These are phyloP conservation scores for Schizopora paradoxa DNA, from an alignment of 1,284 basidiomycete genomes.

Conservation along the genomic window DNA sequence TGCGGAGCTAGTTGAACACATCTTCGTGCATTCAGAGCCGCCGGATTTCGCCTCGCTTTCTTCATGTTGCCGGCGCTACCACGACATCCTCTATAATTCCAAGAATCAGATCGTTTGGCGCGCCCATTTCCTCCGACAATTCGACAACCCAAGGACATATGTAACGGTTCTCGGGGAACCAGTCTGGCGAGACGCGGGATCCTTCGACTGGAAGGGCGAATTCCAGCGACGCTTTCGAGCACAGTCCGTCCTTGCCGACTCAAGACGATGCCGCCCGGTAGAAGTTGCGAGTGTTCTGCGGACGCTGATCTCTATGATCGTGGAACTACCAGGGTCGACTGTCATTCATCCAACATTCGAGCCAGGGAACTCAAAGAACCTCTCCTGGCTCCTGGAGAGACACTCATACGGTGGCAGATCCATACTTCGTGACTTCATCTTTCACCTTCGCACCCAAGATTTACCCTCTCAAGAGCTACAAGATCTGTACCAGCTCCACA, in stretches of 20 bases:
- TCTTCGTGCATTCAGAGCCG: too few species aligned
- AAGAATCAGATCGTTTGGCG: constrained; percentile 52
- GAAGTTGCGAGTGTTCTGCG: constrained; percentile 31
- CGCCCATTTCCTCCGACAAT: constrained; percentile 55
- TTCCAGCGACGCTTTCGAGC: constrained; percentile 49
- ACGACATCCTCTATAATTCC: constrained; percentile 40
- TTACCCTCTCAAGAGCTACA: constrained; percentile 36
- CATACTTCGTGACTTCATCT: constrained; percentile 41
- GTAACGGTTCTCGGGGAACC: constrained; percentile 38
- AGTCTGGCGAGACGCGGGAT: constrained; percentile 16
- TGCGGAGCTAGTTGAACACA: too few species aligned
- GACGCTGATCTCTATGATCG: constrained; percentile 45
- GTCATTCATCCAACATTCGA: constrained; percentile 25
- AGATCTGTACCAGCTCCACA: constrained; percentile 46
- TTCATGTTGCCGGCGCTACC: constrained; percentile 39
- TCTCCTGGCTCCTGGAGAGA: constrained; percentile 46
- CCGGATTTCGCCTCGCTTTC: too few species aligned
- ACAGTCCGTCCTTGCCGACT: constrained; percentile 36
- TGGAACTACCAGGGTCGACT: constrained; percentile 34
- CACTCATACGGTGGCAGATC: constrained; percentile 38
- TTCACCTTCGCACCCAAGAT: constrained; percentile 19
- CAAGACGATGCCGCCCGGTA: constrained; percentile 36
- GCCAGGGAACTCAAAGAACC: constrained; percentile 44
- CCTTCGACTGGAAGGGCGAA: constrained; percentile 48
- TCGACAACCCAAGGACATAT: constrained; percentile 54